Evolutionary conservation across 495 filamentous ascomycete genomes (phyloP).

Genomic region (Letharia columbiana): DNA sequence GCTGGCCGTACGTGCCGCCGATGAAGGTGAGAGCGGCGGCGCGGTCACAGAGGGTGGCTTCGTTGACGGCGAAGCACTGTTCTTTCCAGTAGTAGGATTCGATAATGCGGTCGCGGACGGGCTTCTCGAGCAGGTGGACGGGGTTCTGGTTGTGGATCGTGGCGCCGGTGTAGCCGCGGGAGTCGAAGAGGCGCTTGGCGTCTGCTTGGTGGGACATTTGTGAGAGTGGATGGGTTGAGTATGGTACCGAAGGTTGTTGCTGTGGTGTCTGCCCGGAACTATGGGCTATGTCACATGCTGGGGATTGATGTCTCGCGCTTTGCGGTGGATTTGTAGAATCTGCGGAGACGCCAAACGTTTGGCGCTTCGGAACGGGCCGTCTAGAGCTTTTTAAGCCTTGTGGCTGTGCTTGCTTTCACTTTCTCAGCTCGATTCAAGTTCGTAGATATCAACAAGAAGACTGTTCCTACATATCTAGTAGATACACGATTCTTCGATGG

Average conservation of each 20-base stretch:
- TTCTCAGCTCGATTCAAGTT: background rate
- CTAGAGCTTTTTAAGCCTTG: background rate
- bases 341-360: background rate
- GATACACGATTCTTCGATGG: too few relatives aligned
- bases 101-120: constrained; percentile 87
- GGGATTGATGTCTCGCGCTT: background rate
- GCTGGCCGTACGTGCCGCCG: constrained; percentile 77
- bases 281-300: background rate
- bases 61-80: constrained; percentile 93
- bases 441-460: too few relatives aligned
- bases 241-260: background rate
- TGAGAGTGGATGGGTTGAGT: background rate
- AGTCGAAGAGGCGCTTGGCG: constrained; percentile 67
- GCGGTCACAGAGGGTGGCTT: constrained; percentile 80
- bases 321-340: too few relatives aligned
- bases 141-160: constrained; percentile 77
- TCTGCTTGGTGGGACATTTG: constrained; percentile 56
- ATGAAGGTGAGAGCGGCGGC: constrained; percentile 74
- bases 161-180: constrained; percentile 61
- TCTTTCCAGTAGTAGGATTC: constrained; percentile 98
- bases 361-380: constrained; percentile 1
- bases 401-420: background rate
- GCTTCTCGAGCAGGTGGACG: constrained; percentile 81
- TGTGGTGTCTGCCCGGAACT: background rate
- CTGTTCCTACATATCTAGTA: too few relatives aligned